These are phyloP conservation scores for Laburnicola sp. DNA, from an alignment of 2,329 filamentous ascomycete species.

Conservation along the genomic window DNA sequence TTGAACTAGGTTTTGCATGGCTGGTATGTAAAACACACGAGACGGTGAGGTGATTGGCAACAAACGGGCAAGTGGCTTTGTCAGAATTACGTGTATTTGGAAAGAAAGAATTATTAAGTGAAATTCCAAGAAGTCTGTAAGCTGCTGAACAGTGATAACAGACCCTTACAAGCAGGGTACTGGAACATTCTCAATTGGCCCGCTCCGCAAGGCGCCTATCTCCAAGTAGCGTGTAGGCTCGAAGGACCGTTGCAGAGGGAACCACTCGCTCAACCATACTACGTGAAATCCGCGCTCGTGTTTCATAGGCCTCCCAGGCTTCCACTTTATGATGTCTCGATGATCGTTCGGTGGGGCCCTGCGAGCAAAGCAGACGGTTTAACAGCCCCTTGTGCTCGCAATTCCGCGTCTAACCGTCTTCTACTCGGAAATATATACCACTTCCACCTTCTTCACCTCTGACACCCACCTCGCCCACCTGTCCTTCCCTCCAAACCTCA, in stretches of 20 bases:
- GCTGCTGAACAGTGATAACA: neutral
- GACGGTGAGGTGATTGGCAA: neutral
- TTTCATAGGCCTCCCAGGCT: too few relatives aligned
- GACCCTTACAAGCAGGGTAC: too few relatives aligned
- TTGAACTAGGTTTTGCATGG: constrained; percentile 42
- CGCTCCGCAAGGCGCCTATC: too few relatives aligned
- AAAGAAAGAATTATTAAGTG: constrained; percentile 1
- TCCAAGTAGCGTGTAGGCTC: too few relatives aligned
- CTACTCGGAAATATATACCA: too few relatives aligned
- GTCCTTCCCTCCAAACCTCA: neutral
- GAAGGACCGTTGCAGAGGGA: too few relatives aligned
- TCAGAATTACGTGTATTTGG: constrained; percentile 6
- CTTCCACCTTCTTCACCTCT: neutral
- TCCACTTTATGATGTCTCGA: too few relatives aligned
- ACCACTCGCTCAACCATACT: too few relatives aligned
- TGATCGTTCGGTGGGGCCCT: too few relatives aligned
- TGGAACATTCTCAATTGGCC: neutral
- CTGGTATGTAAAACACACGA: neutral
- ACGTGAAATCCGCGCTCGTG: too few relatives aligned
- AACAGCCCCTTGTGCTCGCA: neutral
- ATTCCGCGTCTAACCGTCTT: neutral
- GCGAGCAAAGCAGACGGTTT: too few relatives aligned
- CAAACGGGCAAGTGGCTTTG: neutral
- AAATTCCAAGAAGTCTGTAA: neutral
- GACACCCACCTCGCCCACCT: neutral